Conservation (phyloP, 768 basidiomycete species). For the Boletus vinaceobasis region DNA sequence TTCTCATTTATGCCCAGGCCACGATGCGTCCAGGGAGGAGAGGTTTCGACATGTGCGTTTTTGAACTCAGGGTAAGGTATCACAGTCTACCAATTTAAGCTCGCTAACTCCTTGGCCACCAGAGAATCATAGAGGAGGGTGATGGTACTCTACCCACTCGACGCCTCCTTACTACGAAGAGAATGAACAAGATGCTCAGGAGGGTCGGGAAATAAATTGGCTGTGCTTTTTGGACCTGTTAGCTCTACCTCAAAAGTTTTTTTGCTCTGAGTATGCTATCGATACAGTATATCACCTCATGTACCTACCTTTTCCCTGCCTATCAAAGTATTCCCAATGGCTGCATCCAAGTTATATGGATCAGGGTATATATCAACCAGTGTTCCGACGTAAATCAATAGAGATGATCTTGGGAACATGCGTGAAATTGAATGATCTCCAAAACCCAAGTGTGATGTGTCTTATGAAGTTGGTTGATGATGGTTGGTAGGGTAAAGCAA, state of each 20-base stretch:
- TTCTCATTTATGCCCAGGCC: conserved; percentile 17
- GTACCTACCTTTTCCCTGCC: not conserved
- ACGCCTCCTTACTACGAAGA: conserved; percentile 16
- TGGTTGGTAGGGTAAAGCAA: conserved; percentile 2
- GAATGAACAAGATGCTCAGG: conserved; percentile 13
- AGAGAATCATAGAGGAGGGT: conserved; percentile 27
- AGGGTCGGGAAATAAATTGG: not conserved
- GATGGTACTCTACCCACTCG: conserved; percentile 16
- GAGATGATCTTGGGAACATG: conserved; percentile 9
- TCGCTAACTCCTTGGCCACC: not conserved
- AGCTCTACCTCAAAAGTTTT: not conserved
- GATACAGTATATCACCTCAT: not conserved
- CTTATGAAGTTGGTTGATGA: not conserved
- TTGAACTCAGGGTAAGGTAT: conserved; percentile 23
- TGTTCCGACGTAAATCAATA: conserved; percentile 10
- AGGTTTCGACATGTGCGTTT: conserved; percentile 29
- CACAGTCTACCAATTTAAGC: not conserved
- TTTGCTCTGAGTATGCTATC: conserved; percentile 10
- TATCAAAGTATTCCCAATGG: not conserved
- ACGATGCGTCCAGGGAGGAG: conserved; percentile 14
- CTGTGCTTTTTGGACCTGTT: not conserved
- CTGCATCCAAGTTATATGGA: conserved; percentile 5
- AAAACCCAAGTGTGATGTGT: conserved; percentile 2
- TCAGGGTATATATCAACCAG: conserved; percentile 17
- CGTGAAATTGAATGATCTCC: conserved; percentile 6